These are phyloP conservation scores for Solanum pinnatisectum DNA, from an alignment of 257 asterid genomes.

Conservation along the genomic window DNA sequence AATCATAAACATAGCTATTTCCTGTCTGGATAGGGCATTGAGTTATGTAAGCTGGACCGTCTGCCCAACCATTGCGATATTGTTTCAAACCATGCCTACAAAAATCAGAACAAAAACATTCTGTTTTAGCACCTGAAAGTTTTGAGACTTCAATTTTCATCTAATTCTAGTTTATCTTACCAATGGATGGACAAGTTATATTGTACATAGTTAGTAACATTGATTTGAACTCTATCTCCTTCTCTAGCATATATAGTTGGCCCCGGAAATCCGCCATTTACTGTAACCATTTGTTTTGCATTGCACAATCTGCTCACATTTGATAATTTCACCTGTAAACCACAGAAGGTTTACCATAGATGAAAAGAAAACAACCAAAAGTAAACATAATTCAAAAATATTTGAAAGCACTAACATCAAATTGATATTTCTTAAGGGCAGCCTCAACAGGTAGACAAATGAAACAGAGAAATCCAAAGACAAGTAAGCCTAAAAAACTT, in stretches of 20 bases:
- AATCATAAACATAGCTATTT: constrained; percentile 38
- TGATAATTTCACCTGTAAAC: constrained; percentile 32
- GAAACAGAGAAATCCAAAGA: constrained; percentile 18
- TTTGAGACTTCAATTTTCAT: neutral
- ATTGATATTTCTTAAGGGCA: constrained; percentile 33
- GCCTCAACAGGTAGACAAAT: constrained; percentile 26
- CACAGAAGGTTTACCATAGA: neutral
- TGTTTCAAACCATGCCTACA: constrained; percentile 61
- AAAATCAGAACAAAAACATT: neutral
- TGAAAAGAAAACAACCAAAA: neutral
- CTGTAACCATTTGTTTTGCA: constrained; percentile 57
- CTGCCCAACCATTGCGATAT: constrained; percentile 61
- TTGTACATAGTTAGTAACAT: constrained; percentile 48
- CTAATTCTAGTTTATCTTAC: constrained; percentile 4
- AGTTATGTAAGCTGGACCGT: constrained; percentile 58
- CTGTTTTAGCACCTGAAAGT: neutral
- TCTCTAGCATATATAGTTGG: constrained; percentile 51
- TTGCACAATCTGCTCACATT: constrained; percentile 61
- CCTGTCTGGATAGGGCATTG: constrained; percentile 61
- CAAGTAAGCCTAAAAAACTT: constrained; percentile 1
- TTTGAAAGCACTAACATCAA: constrained; percentile 23
- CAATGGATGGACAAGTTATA: constrained; percentile 65
- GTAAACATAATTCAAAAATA: neutral
- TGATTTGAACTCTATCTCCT: constrained; percentile 46
- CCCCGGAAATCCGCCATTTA: constrained; percentile 54